Evolutionary conservation across 78 protist species (phyloP), one percentile per base, ranked within the genome.

Genomic region (Dictyostelium citrinum): DNA sequence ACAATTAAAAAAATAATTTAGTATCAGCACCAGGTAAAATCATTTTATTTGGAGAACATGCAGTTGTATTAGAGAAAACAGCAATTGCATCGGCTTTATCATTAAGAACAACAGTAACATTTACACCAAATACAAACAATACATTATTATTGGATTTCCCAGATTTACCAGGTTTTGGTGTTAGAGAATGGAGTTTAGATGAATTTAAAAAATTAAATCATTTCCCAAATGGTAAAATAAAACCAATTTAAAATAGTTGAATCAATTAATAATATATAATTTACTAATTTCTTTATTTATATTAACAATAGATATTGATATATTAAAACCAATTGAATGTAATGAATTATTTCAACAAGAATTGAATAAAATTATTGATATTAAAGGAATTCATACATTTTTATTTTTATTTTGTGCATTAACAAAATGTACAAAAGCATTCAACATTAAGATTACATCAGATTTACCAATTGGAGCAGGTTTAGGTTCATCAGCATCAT

Each of bases 21-120:
- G 95, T 80, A 22, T 80, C 95, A 33, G 96, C 97, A 33, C 97
- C 97, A 24, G 96, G 97, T 37, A 96, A 96, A 82, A 79, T 96
- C 41, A 96, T 96, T 22, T 83, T 96, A 24, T 93, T 96, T 41
- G 97, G 97, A 27, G 97, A 96, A 49, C 97, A 96, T 72, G 82
- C 96, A n/a, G 97, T 96, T 16, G 97, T 96, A 46, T 83, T 90
- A 64, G 97, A 94, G 24, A 90, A 90, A 35, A 81, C 90, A 51
- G 88, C 96, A 0, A 82, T 96, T 55, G 97, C 96, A 7, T 76
- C 96, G 1, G 82, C 90, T 17, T 39, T 90, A 20, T 81, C 90
- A 37, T 76, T 95, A n/a, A 58, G 96, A 75, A 83, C 91, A 1
- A 83, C 78, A 9, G 37, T 45, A 14, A 51, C 60, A 29, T 39